Percentiles rank a stretch among this genome's conserved stretches.
Evolutionary conservation across 345 rosid species (phyloP).

Genomic region (Corchorus olitorius): DNA sequence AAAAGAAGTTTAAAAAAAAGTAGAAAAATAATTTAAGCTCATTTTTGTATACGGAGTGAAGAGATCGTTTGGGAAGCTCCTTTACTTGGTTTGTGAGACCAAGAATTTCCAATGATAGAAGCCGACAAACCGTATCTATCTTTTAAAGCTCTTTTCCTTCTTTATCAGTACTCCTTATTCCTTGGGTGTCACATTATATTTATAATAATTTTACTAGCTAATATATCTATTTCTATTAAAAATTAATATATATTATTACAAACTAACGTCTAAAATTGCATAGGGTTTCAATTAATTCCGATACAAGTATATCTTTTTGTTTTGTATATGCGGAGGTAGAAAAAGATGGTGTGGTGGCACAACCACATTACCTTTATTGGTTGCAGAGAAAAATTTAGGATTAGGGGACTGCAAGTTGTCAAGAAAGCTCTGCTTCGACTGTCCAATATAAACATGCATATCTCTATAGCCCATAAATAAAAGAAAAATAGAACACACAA

Average conservation of each 20-base stretch:
- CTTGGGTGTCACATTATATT: slow-evolving; percentile 6
- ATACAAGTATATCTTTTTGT: too few relatives aligned
- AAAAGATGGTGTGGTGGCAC: slow-evolving; percentile 28
- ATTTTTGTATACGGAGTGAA: neutral
- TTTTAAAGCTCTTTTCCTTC: slow-evolving; percentile 26
- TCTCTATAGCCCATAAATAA: neutral
- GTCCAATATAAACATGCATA: slow-evolving; percentile 21
- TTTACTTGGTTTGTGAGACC: slow-evolving; percentile 9
- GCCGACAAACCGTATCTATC: slow-evolving; percentile 60
- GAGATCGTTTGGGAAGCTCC: neutral
- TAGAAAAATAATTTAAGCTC: slow-evolving; percentile 9
- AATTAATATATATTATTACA: too few relatives aligned
- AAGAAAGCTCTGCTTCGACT: slow-evolving; percentile 52
- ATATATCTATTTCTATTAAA: too few relatives aligned
- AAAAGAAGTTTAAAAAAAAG: neutral
- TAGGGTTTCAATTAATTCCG: too few relatives aligned
- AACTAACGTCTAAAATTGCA: too few relatives aligned
- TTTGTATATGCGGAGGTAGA: neutral
- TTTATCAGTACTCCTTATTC: slow-evolving; percentile 21
- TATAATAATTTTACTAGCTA: too few relatives aligned
- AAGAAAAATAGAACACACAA: slow-evolving; percentile 16
- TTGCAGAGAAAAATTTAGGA: slow-evolving; percentile 36
- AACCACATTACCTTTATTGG: slow-evolving; percentile 39
- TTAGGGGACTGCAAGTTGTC: slow-evolving; percentile 54
- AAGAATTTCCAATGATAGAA: slow-evolving; percentile 39